Evolutionary conservation across 371 early-diverging fungal genomes (phyloP), one percentile per base, ranked within the genome.

Genomic region (Chytridiales sp.): DNA sequence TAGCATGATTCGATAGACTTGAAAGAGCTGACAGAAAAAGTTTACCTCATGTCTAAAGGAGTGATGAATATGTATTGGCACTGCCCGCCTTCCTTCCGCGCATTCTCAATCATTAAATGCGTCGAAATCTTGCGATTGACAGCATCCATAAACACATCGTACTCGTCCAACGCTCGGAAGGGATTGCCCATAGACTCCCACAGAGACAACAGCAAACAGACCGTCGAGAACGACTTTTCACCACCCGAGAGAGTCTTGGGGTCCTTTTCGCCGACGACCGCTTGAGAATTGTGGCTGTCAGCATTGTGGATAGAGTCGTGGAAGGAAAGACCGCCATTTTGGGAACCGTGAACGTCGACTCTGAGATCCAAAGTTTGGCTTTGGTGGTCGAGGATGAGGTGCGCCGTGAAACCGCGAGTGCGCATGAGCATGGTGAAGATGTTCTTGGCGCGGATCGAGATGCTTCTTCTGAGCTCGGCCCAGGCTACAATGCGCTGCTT

Each of bases 71-170:
- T 92, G 72, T 91, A 96, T 77, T 98, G 98, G 3, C 85, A 44
- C 77, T 71, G 32, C 82, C 79, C 36, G 22, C 31, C 29, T 34
- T 59, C 61, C 27, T 81, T 78, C 39, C 86, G 77, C 0, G 97
- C 95, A 21, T 87, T 76, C 31, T 84, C 87, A 66, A 95, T 87
- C 82, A 96, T 83, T 85, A 94, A 85, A 43, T 77, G 68, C 89
- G 93, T 95, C 36, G 85, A 86, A 51, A 90, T 83, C n/a, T 78
- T 76, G 24, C 97, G 86, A 66, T 97, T 97, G n/a, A 95, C 95
- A 2, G 93, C 92, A 72, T 98, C 99, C 99, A 98, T 99, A 69
- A 98, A 99, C 17, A 99, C 99, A 76, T 99, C 99, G 82, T 96
- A 99, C 82, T 99, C 99, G 76, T 99, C 99, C 64, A 99, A 76